Base-by-base conservation (phyloP, 768 basidiomycete species). In the Pseudohyphozyma bogoriensis region DNA sequence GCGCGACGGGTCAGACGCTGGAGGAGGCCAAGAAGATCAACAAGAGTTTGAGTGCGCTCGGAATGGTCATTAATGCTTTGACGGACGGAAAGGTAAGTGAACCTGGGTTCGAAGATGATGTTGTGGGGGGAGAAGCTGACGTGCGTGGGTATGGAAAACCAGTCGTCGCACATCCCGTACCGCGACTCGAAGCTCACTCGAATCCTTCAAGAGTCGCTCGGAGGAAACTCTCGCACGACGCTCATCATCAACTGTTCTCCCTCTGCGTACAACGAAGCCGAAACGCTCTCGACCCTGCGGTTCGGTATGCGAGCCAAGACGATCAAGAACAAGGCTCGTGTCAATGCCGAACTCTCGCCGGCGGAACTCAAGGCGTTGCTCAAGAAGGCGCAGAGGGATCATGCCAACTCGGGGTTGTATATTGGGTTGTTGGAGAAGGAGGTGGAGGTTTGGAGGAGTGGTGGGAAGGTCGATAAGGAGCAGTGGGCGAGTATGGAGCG, bases 1-100 rank as follows among this genome's bases (percentile, higher is more conserved):
- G 95, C 24, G 95, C 95, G 53, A 96, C 92, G 3, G 95, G 95
- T 2, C 96, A 99, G 74, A 99, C 95, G 29, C 77, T 99, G 11
- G 95, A 99, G 74, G 95, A 99, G 76, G 95, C 95, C 18, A 99
- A 99, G 83, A 99, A 99, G 80, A 99, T 99, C 77, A 99, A 99
- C 78, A 99, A 99, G 76, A 90, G 87, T 32, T 77, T 99, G 31
- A 93, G 90, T 22, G 95, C 95, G 15, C 81, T 99, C 64, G 95
- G 95, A 39, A 97, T 97, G 91, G 95, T 99, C 71, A 99, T 99
- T 72, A 99, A 99, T 69, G 91, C 93, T 6, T 77, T 99, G 64
- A 99, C 95, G 8, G 95, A 99, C 71, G 79, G 84, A 63, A 99
- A 97, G 82, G 93, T 87, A 64, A 51, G 80, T 55, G n/a, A 70